These are phyloP conservation scores for Pichia manshurica DNA, from an alignment of 805 yeast genomes.

Conservation along the genomic window DNA sequence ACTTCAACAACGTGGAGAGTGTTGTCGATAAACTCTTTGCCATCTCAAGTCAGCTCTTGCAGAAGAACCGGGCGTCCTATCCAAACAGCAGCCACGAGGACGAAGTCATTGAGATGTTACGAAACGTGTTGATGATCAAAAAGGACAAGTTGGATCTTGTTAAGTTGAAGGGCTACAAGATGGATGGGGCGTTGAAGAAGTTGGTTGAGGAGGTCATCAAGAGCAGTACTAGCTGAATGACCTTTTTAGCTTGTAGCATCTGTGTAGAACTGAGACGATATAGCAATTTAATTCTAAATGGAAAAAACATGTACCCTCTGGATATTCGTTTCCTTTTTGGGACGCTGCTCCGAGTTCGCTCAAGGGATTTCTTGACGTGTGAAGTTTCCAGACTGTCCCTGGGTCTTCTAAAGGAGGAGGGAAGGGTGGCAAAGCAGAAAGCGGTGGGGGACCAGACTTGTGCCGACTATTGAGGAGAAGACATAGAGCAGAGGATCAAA, in stretches of 20 bases:
- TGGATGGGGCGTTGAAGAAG: constrained; percentile 23
- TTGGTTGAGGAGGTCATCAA: constrained; percentile 15
- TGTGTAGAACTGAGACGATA: background rate
- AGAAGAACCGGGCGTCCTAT: constrained; percentile 17
- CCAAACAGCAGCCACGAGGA: constrained; percentile 24
- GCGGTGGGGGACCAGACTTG: no score
- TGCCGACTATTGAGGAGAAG: no score
- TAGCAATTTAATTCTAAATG: no score
- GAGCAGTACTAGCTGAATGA: background rate
- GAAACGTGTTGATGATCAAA: constrained; percentile 30
- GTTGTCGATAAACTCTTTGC: constrained; percentile 26
- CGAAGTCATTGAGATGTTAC: constrained; percentile 30
- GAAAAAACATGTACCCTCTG: background rate
- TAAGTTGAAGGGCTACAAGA: constrained; percentile 20
- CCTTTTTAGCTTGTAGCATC: background rate
- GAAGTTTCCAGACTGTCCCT: no score
- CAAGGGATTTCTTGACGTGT: no score
- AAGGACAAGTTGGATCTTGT: constrained; percentile 23
- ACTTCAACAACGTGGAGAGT: constrained; percentile 22
- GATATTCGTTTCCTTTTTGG: no score
- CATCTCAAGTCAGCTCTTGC: constrained; percentile 24
- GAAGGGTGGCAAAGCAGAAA: no score
- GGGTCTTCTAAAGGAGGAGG: no score
- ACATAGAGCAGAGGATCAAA: background rate
- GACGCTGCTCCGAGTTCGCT: no score